Base-by-base conservation (phyloP, 2,329 filamentous ascomycete species). In the Sordariomycetes sp. region DNA sequence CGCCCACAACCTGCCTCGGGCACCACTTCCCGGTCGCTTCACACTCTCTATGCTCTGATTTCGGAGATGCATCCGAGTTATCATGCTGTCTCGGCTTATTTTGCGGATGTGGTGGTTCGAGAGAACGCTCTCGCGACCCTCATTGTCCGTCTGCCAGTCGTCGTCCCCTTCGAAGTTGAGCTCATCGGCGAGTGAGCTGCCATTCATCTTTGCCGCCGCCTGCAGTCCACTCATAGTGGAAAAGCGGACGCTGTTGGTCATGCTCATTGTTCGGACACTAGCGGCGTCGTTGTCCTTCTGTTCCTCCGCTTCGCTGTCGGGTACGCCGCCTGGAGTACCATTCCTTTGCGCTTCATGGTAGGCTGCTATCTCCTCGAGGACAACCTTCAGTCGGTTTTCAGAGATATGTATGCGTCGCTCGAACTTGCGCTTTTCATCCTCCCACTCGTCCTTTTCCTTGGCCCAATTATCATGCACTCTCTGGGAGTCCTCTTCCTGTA, bases 361-460 rank as follows among this genome's bases (percentile, higher is more conserved):
- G 3, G 81, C 78, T n/a, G 84, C 84, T 54, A 99, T 81, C 69
- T 97, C 94, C 42, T 92, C 89, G 52, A 99, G 76, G 12, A 99
- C 80, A 12, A 82, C 78, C 67, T 92, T 94, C 57, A 99, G 71
- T 42, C 92, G 85, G 34, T 80, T 88, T 71, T 99, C 94, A 1
- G 90, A 87, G n/a, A 96, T 80, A 68, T 97, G 91, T 15, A 96
- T 74, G 63, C 88, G 90, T 58, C 89, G 84, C 69, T 99, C 92
- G 60, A 89, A 79, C 58, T 82, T 87, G 57, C 91, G 84, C 64
- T 84, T 87, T 67, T 95, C 90, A 53, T 86, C 84, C 13, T 91
- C 86, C 90, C 91, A 97, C 2, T 76, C 75, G 57, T 92, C 85
- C 67, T 87, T 94, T 62, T 99, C 94, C 56, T 82, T 84, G 12